These are phyloP conservation scores for Coemansia sp. DNA, from an alignment of 192 early-diverging fungal genomes.

Conservation along the genomic window DNA sequence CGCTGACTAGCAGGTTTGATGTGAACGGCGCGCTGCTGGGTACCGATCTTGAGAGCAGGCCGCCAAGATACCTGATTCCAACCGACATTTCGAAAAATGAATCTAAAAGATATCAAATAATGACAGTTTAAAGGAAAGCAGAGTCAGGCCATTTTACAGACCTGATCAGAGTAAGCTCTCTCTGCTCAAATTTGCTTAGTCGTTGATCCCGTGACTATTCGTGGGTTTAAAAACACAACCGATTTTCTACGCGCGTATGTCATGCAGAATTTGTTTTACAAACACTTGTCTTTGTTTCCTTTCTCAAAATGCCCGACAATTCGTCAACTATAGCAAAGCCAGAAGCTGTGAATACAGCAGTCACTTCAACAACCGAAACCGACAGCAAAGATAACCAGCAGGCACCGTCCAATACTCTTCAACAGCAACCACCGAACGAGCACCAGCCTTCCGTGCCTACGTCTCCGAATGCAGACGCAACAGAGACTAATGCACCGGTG, in stretches of 20 bases:
- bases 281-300: no score
- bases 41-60: constrained; percentile 2
- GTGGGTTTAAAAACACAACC: no score
- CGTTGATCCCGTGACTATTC: no score
- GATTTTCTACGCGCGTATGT: no score
- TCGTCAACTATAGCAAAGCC: no score
- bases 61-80: not conserved
- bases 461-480: not conserved
- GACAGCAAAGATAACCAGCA: not conserved
- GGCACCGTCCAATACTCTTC: not conserved
- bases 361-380: no score
- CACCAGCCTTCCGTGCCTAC: not conserved
- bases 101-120: not conserved
- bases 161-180: no score
- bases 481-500: not conserved
- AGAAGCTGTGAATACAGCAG: no score
- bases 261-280: no score
- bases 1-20: not conserved
- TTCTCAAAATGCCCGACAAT: no score
- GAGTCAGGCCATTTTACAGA: no score
- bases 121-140: not conserved
- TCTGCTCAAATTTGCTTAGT: no score
- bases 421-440: not conserved
- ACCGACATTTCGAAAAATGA: constrained; percentile 4
- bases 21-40: not conserved